These are phyloP conservation scores for Backusella australiensis DNA, from an alignment of 192 early-diverging fungal genomes.

Conservation along the genomic window DNA sequence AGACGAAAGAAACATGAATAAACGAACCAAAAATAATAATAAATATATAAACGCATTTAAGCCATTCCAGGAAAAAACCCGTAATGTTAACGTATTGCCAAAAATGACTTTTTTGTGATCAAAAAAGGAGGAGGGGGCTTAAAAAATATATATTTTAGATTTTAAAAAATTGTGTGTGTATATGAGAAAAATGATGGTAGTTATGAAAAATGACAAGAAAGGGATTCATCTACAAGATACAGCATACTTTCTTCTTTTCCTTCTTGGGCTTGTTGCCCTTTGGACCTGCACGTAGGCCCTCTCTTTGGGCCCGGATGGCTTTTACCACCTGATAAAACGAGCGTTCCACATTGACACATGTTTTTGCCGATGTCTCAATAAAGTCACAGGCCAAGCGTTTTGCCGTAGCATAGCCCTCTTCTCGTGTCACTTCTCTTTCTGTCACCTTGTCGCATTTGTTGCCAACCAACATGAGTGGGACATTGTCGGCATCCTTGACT, in stretches of 20 bases:
- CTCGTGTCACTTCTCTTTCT: slow-evolving; percentile 77
- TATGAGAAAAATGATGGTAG: too few species aligned
- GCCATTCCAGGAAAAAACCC: too few species aligned
- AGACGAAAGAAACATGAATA: neutral
- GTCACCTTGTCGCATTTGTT: slow-evolving; percentile 86
- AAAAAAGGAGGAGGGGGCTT: neutral
- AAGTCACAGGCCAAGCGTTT: slow-evolving; percentile 73
- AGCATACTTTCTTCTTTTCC: slow-evolving; percentile 28
- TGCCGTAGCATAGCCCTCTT: slow-evolving; percentile 77
- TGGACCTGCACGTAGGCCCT: slow-evolving; percentile 30
- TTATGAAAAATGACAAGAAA: too few species aligned
- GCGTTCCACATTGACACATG: slow-evolving; percentile 30
- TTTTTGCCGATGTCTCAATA: slow-evolving; percentile 85
- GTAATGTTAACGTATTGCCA: too few species aligned
- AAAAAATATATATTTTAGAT: neutral
- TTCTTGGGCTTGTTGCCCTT: slow-evolving; percentile 27
- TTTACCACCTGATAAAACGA: slow-evolving; percentile 80
- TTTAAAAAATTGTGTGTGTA: too few species aligned
- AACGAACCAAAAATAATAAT: neutral
- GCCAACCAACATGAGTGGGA: slow-evolving; percentile 85
- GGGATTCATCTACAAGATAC: slow-evolving; percentile 25
- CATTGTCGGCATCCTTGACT: slow-evolving; percentile 84
- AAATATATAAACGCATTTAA: neutral
- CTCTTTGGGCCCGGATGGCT: slow-evolving; percentile 64
- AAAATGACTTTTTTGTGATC: neutral